A percentile compares a stretch with the other conserved stretches of the same genome.
These are phyloP conservation scores for Stentor coeruleus DNA, from an alignment of 73 alveolate species.

Conservation along the genomic window DNA sequence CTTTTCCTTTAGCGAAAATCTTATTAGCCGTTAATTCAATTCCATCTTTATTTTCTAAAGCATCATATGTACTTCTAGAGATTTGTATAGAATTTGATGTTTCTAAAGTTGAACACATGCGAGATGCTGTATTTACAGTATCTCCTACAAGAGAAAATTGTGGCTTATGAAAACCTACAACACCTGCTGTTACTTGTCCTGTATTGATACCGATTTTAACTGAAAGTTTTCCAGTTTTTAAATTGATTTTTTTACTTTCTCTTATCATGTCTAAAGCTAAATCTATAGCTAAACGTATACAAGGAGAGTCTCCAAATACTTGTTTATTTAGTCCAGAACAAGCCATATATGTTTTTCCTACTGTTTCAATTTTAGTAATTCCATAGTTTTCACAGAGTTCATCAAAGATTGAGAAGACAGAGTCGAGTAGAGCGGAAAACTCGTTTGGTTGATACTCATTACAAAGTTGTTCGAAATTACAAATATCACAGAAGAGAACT, in stretches of 20 bases:
- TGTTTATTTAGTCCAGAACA: conserved; percentile 69
- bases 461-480: conserved; percentile 42
- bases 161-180: conserved; percentile 97
- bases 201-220: conserved; percentile 92
- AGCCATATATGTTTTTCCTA: conserved; percentile 84
- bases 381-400: conserved; percentile 42
- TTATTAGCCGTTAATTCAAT: conserved; percentile 18
- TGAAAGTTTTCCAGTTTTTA: neutral
- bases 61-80: conserved; percentile 12
- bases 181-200: conserved; percentile 98
- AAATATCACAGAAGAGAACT: conserved; percentile 44
- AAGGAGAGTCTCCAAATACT: conserved; percentile 20
- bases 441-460: conserved; percentile 32
- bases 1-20: conserved; percentile 54
- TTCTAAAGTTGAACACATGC: conserved; percentile 56
- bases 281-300: neutral
- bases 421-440: conserved; percentile 46
- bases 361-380: conserved; percentile 58
- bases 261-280: neutral
- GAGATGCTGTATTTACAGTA: conserved; percentile 96
- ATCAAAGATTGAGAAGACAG: conserved; percentile 49
- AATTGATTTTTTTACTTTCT: neutral
- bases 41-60: neutral
- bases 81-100: neutral
- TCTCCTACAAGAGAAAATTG: conserved; percentile 98